Conservation (phyloP, 345 rosid genomes). For the Eucalyptus cloeziana region DNA sequence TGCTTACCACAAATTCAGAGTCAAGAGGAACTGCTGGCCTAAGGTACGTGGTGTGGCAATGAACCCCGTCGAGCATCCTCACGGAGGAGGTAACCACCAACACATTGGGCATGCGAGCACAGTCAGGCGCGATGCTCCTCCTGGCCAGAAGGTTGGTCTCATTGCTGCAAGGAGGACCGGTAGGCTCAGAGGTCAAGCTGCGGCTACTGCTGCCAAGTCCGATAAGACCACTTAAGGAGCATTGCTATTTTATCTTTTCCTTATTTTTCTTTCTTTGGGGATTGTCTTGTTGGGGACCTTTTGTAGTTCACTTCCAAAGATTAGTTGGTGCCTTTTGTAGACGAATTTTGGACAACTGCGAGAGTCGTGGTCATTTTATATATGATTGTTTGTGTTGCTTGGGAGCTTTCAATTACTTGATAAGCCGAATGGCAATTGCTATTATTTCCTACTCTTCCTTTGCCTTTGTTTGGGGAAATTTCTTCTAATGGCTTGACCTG, state of each 20-base stretch:
- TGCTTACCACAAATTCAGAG: slow-evolving; percentile 39
- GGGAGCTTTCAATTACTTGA: background rate
- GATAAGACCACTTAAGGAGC: slow-evolving; percentile 1
- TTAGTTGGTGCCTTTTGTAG: background rate
- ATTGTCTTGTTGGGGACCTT: background rate
- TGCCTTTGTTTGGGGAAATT: background rate
- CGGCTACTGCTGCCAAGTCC: slow-evolving; percentile 24
- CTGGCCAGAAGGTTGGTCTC: slow-evolving; percentile 50
- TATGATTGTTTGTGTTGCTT: background rate
- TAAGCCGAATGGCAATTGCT: background rate
- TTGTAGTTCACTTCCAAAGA: background rate
- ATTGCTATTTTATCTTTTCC: background rate
- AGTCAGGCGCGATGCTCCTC: slow-evolving; percentile 39
- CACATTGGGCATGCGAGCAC: slow-evolving; percentile 49
- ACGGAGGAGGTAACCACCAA: slow-evolving; percentile 50
- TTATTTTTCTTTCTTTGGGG: background rate
- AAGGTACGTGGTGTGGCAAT: slow-evolving; percentile 53
- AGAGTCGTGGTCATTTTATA: background rate
- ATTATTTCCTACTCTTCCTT: background rate
- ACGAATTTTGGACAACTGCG: background rate
- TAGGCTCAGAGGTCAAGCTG: slow-evolving; percentile 30
- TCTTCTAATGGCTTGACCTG: background rate
- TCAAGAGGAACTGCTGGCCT: slow-evolving; percentile 54
- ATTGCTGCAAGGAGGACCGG: slow-evolving; percentile 48
- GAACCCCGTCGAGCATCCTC: slow-evolving; percentile 55